Percentiles rank a stretch among this genome's conserved stretches.
Evolutionary conservation across 139 green algal genomes (phyloP).

Genomic region (Coelastrella sp.): DNA sequence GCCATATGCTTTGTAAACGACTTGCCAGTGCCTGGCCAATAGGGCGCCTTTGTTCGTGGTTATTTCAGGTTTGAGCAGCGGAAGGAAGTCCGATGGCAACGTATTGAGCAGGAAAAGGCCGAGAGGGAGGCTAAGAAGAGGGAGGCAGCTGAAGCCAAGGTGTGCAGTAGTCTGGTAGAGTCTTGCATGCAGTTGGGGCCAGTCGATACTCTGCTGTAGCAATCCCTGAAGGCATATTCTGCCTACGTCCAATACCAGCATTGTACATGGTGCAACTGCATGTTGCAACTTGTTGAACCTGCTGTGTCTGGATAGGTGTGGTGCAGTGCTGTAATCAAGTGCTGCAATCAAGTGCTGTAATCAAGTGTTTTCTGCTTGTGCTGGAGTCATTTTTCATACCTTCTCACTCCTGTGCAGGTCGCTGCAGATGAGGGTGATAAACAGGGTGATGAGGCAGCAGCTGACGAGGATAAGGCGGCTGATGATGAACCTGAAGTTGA

Average conservation of each 20-base stretch:
- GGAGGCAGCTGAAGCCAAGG: slow-evolving; percentile 52
- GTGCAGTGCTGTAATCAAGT: not conserved
- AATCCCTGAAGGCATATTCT: too few species aligned
- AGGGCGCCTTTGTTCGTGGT: not conserved
- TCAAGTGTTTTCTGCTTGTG: too few species aligned
- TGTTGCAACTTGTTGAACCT: too few species aligned
- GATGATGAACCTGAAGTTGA: slow-evolving; percentile 11
- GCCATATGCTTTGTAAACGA: too few species aligned
- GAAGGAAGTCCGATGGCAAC: slow-evolving; percentile 55
- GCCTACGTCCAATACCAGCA: too few species aligned
- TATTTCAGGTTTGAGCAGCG: slow-evolving; percentile 65
- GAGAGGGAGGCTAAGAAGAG: slow-evolving; percentile 54
- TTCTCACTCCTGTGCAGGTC: slow-evolving; percentile 4
- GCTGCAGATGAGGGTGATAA: not conserved
- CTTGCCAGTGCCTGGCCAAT: too few species aligned
- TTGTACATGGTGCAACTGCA: too few species aligned
- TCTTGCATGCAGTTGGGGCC: not conserved
- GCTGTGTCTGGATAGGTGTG: not conserved
- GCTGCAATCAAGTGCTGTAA: too few species aligned
- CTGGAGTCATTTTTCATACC: not conserved
- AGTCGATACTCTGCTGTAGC: too few species aligned
- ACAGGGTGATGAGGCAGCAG: slow-evolving; percentile 8
- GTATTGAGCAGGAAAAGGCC: slow-evolving; percentile 53
- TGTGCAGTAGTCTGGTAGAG: not conserved
- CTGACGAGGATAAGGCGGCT: not conserved